Conservation (phyloP, 2,329 filamentous ascomycete genomes). For the Pseudogymnoascus sp. region DNA sequence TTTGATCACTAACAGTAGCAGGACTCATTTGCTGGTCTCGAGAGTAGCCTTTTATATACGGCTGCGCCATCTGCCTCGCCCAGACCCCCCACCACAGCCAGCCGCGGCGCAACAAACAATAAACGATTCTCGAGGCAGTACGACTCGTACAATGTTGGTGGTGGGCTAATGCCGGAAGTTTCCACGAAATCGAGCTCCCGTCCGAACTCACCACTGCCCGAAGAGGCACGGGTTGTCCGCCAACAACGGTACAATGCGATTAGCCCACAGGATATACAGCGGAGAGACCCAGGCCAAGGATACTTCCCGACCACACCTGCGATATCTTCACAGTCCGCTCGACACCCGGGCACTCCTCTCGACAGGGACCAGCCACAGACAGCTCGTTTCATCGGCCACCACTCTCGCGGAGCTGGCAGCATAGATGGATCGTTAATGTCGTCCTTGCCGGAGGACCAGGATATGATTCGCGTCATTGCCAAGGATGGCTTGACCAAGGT, state of each 20-base stretch:
- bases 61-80: constrained; percentile 58
- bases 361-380: constrained; percentile 47
- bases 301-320: constrained; percentile 46
- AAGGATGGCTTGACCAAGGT: constrained; percentile 88
- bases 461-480: constrained; percentile 87
- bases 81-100: constrained; percentile 47
- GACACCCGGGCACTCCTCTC: constrained; percentile 52
- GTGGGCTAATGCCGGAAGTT: constrained; percentile 27
- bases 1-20: constrained; percentile 31
- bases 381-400: constrained; percentile 54
- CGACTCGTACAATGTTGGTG: constrained; percentile 11
- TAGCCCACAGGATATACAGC: constrained; percentile 45
- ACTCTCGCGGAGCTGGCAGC: constrained; percentile 74
- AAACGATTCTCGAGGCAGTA: constrained; percentile 57
- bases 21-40: constrained; percentile 78
- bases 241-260: constrained; percentile 48
- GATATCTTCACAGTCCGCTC: constrained; percentile 39
- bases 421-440: constrained; percentile 82
- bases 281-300: constrained; percentile 40
- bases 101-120: constrained; percentile 40
- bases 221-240: constrained; percentile 18
- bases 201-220: constrained; percentile 55
- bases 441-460: constrained; percentile 74
- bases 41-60: constrained; percentile 48
- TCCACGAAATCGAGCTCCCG: constrained; percentile 52